Conservation (phyloP, 1,139 yeast genomes). For the Ogataea hybrid region DNA sequence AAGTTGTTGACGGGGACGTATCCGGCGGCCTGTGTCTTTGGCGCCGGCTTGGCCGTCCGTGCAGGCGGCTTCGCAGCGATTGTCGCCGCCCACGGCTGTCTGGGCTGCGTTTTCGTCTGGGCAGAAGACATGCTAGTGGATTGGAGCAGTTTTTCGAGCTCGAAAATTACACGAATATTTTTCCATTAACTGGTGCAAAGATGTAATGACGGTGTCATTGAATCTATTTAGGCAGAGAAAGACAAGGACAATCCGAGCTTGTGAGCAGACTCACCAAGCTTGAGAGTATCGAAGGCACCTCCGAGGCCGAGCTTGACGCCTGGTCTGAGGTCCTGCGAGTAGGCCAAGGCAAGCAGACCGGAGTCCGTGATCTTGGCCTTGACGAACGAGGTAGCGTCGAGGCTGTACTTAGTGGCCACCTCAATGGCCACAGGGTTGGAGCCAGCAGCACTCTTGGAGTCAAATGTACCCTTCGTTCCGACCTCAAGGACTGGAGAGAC, state of each 20-base stretch:
- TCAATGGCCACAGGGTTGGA: constrained; percentile 73
- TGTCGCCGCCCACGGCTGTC: constrained; percentile 19
- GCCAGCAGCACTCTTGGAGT: constrained; percentile 69
- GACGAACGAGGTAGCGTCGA: constrained; percentile 84
- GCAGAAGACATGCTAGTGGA: constrained; percentile 6
- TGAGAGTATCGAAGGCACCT: constrained; percentile 94
- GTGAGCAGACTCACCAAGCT: constrained; percentile 96
- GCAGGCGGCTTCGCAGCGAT: constrained; percentile 8
- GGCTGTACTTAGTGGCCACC: constrained; percentile 92
- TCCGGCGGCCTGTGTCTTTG: constrained; percentile 8
- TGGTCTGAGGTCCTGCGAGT: constrained; percentile 94
- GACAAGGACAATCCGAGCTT: constrained; percentile 95
- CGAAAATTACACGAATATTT: neutral
- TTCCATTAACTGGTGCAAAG: neutral
- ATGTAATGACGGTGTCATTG: constrained; percentile 1
- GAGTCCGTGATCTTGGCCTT: constrained; percentile 98
- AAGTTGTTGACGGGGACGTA: constrained; percentile 21
- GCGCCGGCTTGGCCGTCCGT: constrained; percentile 8
- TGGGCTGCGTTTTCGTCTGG: constrained; percentile 11
- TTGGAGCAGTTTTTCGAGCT: neutral
- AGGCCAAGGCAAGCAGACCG: constrained; percentile 91
- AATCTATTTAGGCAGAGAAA: constrained; percentile 66
- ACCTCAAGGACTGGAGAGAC: constrained; percentile 90
- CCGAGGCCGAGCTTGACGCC: constrained; percentile 98
- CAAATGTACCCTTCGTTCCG: constrained; percentile 98